Evolutionary conservation across 768 basidiomycete genomes (phyloP).

Genomic region (Omphalotus guepiniiformis): DNA sequence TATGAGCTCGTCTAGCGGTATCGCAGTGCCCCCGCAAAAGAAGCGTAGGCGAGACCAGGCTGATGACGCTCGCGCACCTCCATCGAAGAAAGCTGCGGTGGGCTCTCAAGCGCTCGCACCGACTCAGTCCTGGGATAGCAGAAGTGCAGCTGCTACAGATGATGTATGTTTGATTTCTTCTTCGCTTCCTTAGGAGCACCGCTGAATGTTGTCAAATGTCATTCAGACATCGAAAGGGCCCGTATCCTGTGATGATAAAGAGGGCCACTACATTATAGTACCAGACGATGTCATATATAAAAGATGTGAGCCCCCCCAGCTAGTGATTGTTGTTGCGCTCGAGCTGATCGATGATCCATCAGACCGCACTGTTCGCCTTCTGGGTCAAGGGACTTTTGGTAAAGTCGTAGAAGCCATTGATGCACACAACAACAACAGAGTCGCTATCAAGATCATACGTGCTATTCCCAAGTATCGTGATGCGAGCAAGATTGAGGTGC

Average conservation of each 20-base stretch:
- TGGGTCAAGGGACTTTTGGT: conserved; percentile 98
- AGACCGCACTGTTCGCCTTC: conserved; percentile 89
- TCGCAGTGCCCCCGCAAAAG: conserved; percentile 72
- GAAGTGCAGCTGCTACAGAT: conserved; percentile 58
- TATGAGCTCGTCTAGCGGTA: conserved; percentile 58
- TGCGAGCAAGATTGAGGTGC: conserved; percentile 96
- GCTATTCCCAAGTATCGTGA: conserved; percentile 99
- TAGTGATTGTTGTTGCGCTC: too few relatives aligned
- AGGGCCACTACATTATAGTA: conserved; percentile 96
- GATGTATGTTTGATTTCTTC: conserved; percentile 49
- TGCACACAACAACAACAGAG: conserved; percentile 65
- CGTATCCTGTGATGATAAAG: conserved; percentile 90
- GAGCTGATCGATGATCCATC: conserved; percentile 16
- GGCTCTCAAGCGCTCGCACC: conserved; percentile 46
- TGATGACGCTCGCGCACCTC: conserved; percentile 67
- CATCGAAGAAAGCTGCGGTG: conserved; percentile 56
- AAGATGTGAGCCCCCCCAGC: conserved; percentile 79
- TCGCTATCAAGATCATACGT: conserved; percentile 98
- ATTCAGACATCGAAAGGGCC: conserved; percentile 60
- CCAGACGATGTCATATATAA: conserved; percentile 84
- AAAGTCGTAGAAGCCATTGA: conserved; percentile 96
- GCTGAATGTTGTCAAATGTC: conserved; percentile 17
- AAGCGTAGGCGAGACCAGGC: conserved; percentile 78
- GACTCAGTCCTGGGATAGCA: conserved; percentile 59
- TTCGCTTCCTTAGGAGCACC: conserved; percentile 21